A percentile compares a stretch with the other conserved stretches of the same genome.
Evolutionary conservation across 2,329 filamentous ascomycete species (phyloP).

Genomic region (Didymella segeticola): DNA sequence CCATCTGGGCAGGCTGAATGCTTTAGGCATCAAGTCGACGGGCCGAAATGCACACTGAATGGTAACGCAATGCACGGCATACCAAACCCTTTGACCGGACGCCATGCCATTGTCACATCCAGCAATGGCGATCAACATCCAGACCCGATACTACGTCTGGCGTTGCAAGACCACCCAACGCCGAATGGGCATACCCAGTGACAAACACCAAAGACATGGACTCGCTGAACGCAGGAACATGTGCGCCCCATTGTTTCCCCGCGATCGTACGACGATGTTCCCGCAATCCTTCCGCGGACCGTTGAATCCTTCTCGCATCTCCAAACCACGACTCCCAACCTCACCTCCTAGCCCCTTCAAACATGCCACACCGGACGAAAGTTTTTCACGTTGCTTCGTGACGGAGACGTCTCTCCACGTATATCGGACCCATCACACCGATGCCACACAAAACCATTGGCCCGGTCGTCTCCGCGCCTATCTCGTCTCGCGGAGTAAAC

Average conservation of each 20-base stretch:
- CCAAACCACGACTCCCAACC: background rate
- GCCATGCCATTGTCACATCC: background rate
- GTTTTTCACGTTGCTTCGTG: background rate
- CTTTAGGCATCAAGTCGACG: background rate
- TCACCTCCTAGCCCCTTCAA: background rate
- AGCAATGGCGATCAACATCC: background rate
- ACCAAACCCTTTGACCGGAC: background rate
- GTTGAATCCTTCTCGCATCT: conserved; percentile 7
- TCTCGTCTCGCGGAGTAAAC: background rate
- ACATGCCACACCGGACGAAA: background rate
- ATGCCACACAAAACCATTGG: background rate
- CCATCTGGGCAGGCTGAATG: background rate
- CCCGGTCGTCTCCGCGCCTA: conserved; percentile 4
- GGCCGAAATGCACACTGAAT: background rate
- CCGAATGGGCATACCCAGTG: background rate
- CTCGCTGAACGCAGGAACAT: conserved; percentile 1
- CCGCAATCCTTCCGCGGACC: conserved; percentile 16
- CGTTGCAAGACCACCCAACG: background rate
- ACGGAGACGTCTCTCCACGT: background rate
- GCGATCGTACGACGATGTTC: conserved; percentile 5
- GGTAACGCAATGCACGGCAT: background rate
- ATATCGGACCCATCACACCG: background rate
- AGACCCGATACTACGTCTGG: background rate
- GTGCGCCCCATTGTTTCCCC: conserved; percentile 8
- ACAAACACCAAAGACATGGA: background rate